Evolutionary conservation across 2,329 filamentous ascomycete genomes (phyloP).

Genomic region (Fusarium tanahbumbuense): DNA sequence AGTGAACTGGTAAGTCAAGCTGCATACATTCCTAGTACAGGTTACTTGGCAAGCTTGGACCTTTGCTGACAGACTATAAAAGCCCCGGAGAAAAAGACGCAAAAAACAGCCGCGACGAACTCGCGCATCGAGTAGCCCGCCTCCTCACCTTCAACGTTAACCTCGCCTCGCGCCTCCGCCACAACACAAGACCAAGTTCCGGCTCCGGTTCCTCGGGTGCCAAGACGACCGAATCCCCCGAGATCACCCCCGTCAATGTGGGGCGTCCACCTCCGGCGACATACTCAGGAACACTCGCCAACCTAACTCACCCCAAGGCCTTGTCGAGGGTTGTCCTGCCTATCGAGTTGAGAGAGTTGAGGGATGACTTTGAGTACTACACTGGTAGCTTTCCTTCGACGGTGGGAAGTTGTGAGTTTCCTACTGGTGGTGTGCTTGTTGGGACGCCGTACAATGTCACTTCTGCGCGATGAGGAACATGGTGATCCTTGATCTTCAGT

Average conservation of each 20-base stretch:
- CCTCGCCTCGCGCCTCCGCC: conserved; percentile 50
- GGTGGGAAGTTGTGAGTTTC: conserved; percentile 46
- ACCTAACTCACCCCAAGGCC: conserved; percentile 48
- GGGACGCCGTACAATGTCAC: conserved; percentile 19
- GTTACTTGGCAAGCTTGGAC: too few species aligned
- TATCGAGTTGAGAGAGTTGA: conserved; percentile 47
- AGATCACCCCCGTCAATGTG: conserved; percentile 38
- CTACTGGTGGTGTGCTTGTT: conserved; percentile 35
- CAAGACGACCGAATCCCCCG: conserved; percentile 23
- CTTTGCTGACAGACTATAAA: not conserved
- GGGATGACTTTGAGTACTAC: conserved; percentile 51
- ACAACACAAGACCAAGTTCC: conserved; percentile 32
- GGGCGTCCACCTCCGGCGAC: conserved; percentile 33
- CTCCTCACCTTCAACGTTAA: conserved; percentile 52
- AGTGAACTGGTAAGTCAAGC: conserved; percentile 53
- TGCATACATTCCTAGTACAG: too few species aligned
- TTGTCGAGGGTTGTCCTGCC: conserved; percentile 51
- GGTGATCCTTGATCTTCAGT: too few species aligned
- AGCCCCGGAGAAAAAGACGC: conserved; percentile 53
- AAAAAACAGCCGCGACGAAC: conserved; percentile 51
- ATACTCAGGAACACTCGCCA: conserved; percentile 50
- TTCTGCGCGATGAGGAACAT: conserved; percentile 21
- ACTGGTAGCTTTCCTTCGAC: conserved; percentile 46
- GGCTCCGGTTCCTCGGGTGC: conserved; percentile 34
- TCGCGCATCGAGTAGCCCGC: conserved; percentile 50